Evolutionary conservation across 2,329 filamentous ascomycete genomes (phyloP), one percentile per base, ranked within the genome.

Genomic region (Fusarium pseudograminearum): DNA sequence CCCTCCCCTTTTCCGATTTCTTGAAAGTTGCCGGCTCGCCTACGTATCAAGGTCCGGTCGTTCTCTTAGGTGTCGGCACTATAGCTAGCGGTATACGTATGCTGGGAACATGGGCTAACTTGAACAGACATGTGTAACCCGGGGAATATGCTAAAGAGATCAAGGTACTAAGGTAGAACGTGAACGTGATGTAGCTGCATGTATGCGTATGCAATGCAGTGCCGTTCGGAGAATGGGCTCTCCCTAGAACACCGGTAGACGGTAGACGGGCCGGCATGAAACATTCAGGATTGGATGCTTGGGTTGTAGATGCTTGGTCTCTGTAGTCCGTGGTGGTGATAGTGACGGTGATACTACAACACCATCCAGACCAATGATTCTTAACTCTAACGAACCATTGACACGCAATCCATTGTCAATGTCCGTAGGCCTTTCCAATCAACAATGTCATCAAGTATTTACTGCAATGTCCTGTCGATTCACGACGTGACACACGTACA

Each of bases 191-290:
- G 44, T 28, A 51, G 33, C 48, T 55, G 54, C 30, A 53, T 33
- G 28, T 20, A 40, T 40, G 12, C 36, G 36, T 40, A 38, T 57
- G 47, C 33, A 50, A 54, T 48, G 65, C 48, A 50, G 41, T 60
- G 16, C 42, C 42, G 38, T 54, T 67, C 40, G 65, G 59, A 45
- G 36, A 31, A 69, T 65, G 38, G 54, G 7, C n/a, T 54, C 22
- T 54, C 46, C 26, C 24, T 30, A n/a, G 22, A 30, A 44, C 18
- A 33, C 46, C 52, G 41, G 61, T 56, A 50, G 31, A 55, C 52
- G 45, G 61, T 56, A 50, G 31, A 55, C 61, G 55, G 46, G 42
- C 61, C 62, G 66, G 52, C 14, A 54, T 62, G 61, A 67, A 69
- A 69, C 56, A 69, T 57, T 41, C 33, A 60, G 28, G 33, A 60